Evolutionary conservation across 2,329 filamentous ascomycete species (phyloP).

Genomic region (Aspergillus fijiensis): DNA sequence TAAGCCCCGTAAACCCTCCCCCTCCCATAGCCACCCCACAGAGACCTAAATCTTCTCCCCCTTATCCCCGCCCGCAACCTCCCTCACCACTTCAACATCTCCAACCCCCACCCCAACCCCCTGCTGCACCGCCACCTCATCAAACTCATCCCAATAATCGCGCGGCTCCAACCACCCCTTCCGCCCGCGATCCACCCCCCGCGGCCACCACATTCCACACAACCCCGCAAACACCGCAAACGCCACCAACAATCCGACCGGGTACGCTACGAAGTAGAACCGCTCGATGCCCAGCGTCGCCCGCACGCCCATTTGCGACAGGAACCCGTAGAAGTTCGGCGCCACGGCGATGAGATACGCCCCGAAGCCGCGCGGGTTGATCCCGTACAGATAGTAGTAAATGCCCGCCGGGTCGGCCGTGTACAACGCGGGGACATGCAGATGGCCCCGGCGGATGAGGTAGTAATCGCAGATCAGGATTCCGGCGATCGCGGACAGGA

Average conservation of each 20-base stretch:
- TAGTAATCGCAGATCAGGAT: conserved; percentile 48
- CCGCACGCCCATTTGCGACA: conserved; percentile 40
- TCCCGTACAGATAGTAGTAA: conserved; percentile 38
- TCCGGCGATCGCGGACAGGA: conserved; percentile 44
- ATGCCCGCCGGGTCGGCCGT: conserved; percentile 27
- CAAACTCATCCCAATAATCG: conserved; percentile 35
- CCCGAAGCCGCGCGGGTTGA: conserved; percentile 35
- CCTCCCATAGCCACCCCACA: no score
- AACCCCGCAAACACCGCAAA: conserved; percentile 19
- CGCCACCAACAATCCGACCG: conserved; percentile 48
- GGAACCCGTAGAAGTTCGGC: conserved; percentile 46
- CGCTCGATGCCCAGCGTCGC: conserved; percentile 29
- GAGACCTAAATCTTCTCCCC: background rate
- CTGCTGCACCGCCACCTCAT: conserved; percentile 5
- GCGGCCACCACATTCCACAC: conserved; percentile 9
- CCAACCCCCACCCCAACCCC: background rate
- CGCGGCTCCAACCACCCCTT: conserved; percentile 36
- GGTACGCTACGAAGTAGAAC: conserved; percentile 60
- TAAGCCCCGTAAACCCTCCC: background rate
- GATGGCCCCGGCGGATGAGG: conserved; percentile 37
- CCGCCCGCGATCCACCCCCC: conserved; percentile 8
- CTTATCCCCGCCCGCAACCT: background rate
- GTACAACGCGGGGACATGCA: conserved; percentile 39
- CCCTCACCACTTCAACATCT: background rate
- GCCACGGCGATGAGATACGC: conserved; percentile 39